Evolutionary conservation across 2,329 filamentous ascomycete genomes (phyloP).

Genomic region (Stachybotrys chlorohalonatus): DNA sequence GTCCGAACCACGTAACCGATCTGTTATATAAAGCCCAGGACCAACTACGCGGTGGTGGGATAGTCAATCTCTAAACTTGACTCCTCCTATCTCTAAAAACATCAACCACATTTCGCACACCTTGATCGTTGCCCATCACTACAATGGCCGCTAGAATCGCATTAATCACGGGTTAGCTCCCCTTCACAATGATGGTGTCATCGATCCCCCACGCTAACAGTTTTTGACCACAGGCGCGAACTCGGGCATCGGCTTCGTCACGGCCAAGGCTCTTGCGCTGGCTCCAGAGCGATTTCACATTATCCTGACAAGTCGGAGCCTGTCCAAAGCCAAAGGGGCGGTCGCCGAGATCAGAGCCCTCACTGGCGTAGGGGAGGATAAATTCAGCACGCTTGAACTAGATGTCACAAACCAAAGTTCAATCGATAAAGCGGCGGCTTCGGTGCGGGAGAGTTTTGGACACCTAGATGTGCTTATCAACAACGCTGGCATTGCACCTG

Average conservation of each 20-base stretch:
- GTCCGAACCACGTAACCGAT: no score
- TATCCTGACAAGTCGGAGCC: not conserved
- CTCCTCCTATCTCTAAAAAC: not conserved
- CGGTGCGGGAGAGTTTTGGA: constrained; percentile 19
- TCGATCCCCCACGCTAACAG: not conserved
- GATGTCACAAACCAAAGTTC: constrained; percentile 23
- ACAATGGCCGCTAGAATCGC: not conserved
- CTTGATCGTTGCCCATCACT: not conserved
- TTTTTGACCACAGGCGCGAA: not conserved
- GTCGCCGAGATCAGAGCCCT: constrained; percentile 1
- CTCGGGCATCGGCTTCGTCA: constrained; percentile 2
- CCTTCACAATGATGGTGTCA: not conserved
- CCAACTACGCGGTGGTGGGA: no score
- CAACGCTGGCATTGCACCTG: constrained; percentile 25
- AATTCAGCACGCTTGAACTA: constrained; percentile 27
- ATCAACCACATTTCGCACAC: not conserved
- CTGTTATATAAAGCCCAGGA: no score
- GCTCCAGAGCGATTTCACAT: not conserved
- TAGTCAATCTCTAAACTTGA: not conserved
- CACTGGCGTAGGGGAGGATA: not conserved
- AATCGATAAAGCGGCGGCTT: constrained; percentile 17
- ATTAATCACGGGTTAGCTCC: not conserved
- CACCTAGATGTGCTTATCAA: constrained; percentile 29
- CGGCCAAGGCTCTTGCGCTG: not conserved
- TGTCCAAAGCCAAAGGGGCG: not conserved